A percentile compares a stretch with the other conserved stretches of the same genome.
These are phyloP conservation scores for Dendrobium nobile DNA, from an alignment of 106 monocot genomes.

Conservation along the genomic window DNA sequence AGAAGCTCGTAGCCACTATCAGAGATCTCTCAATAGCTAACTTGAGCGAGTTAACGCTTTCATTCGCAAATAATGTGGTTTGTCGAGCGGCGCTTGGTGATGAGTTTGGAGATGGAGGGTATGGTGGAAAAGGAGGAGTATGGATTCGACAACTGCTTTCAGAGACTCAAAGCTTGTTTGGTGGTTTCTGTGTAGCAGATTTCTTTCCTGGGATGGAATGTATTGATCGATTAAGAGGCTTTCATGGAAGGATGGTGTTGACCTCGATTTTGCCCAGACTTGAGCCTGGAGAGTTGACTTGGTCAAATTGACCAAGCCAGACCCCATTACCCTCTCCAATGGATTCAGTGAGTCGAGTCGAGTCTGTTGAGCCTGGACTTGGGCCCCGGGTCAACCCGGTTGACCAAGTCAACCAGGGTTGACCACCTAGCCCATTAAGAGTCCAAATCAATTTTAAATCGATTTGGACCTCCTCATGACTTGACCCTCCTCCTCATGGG, in stretches of 20 bases:
- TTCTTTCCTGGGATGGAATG: constrained; percentile 23
- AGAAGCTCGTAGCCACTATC: background rate
- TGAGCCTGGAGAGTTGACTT: too few species aligned
- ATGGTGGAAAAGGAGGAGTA: too few species aligned
- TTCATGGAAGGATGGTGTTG: constrained; percentile 4
- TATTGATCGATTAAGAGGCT: constrained; percentile 9
- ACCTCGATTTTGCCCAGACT: too few species aligned
- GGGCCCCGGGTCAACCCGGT: too few species aligned
- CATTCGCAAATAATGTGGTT: background rate
- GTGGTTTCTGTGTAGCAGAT: constrained; percentile 15
- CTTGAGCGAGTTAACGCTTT: background rate
- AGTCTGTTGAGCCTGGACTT: too few species aligned
- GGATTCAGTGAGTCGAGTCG: too few species aligned
- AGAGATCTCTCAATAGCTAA: background rate
- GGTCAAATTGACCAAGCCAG: too few species aligned
- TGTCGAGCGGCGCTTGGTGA: background rate
- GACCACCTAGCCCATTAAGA: too few species aligned
- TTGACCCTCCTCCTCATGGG: rapidly evolving
- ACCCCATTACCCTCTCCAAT: too few species aligned
- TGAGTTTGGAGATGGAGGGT: background rate
- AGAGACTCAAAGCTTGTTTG: constrained; percentile 7
- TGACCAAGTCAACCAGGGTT: too few species aligned
- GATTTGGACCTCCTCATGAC: too few species aligned
- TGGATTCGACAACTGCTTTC: background rate
- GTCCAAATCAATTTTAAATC: too few species aligned